Percentiles rank a stretch among this genome's conserved stretches.
phyloP scores from a whole-genome alignment of 1,139 yeast species.

The Yamadazyma triangularis region DNA sequence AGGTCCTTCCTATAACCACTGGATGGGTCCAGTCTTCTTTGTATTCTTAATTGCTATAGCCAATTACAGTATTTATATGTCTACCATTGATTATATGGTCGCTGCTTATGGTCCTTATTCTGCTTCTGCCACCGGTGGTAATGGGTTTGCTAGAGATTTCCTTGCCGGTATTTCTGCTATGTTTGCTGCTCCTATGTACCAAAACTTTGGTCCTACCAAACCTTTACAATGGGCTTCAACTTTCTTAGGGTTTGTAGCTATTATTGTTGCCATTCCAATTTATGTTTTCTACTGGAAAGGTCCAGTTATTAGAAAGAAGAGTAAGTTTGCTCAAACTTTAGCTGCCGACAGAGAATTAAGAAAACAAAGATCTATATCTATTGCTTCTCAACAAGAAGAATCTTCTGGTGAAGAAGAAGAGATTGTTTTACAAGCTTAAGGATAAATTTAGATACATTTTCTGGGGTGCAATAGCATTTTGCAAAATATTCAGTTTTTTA shows the following conservation, averaged over 20 bases:
- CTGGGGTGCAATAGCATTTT: too few relatives aligned
- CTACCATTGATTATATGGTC: constrained; percentile 36
- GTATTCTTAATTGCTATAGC: constrained; percentile 30
- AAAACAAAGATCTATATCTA: constrained; percentile 9
- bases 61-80: constrained; percentile 32
- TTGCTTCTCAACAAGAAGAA: constrained; percentile 10
- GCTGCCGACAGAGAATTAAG: constrained; percentile 21
- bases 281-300: constrained; percentile 28
- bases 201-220: constrained; percentile 20
- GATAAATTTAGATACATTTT: too few relatives aligned
- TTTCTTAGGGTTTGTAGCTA: constrained; percentile 28
- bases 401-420: constrained; percentile 8
- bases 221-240: constrained; percentile 34
- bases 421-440: too few relatives aligned
- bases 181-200: constrained; percentile 31
- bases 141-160: constrained; percentile 36
- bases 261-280: constrained; percentile 23
- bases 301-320: constrained; percentile 19
- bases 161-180: constrained; percentile 33
- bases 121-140: constrained; percentile 39
- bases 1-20: constrained; percentile 26
- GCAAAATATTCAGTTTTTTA: too few relatives aligned
- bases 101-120: constrained; percentile 38
- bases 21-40: constrained; percentile 36
- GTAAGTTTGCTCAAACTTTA: constrained; percentile 25